Base-by-base conservation (phyloP, 441 rosid species). In the Theobroma grandiflorum region DNA sequence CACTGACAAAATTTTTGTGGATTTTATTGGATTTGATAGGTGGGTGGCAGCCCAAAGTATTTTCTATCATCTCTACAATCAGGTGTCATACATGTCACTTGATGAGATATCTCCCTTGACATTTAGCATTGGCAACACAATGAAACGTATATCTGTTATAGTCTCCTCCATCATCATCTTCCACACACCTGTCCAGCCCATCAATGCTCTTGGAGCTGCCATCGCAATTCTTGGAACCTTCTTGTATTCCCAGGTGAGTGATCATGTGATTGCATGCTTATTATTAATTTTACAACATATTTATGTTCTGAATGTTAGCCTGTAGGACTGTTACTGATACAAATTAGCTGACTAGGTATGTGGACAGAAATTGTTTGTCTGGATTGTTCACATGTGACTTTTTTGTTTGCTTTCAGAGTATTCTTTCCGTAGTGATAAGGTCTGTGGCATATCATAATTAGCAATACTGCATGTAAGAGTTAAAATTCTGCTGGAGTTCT, bases 111-210 rank as follows among this genome's bases (percentile, higher is more conserved):
- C 94, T 76, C 94, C 94, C 52, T 86, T 92, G 92, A 92, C 95
- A 8, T 92, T 92, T 77, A 92, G 95, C 84, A 80, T 90, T 0
- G 94, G 93, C 73, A 92, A 92, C 88, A 90, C 95, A 49, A 89
- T 92, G 94, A 92, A 92, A 75, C 94, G 95, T 79, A 92, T 92
- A 61, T 92, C 95, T 0, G 95, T 92, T 83, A 92, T 92, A 0
- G 94, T 90, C 88, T 90, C 95, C 26, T 92, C 95, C 75, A 92
- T 92, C 82, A 92, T 92, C 79, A 90, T 92, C 83, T 92, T 92
- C 92, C 94, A 45, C 79, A 92, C 94, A 31, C 94, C 96, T 33
- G 90, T 92, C 81, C 94, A 86, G 83, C 96, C 94, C 0, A 74
- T 92, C 75, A 92, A 92, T 22, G 91, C 92, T 14, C 88, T 92